Evolutionary conservation across 371 early-diverging fungal genomes (phyloP).

Genomic region (Fennellomyces sp.): DNA sequence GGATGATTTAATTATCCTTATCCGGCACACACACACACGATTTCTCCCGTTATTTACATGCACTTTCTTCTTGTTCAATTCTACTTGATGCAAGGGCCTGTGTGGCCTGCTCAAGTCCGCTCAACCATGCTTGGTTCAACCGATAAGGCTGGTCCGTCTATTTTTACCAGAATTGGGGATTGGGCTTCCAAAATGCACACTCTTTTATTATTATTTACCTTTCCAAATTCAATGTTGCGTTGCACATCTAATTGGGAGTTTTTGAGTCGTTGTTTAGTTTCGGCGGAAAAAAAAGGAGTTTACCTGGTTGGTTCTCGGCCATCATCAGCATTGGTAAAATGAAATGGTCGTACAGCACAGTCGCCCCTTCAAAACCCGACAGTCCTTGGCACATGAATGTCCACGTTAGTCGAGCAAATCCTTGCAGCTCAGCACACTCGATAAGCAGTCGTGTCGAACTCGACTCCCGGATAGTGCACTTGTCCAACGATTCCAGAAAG

Average conservation of each 20-base stretch:
- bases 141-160: neutral
- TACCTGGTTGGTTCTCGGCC: neutral
- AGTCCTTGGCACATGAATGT: conserved; percentile 8
- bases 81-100: neutral
- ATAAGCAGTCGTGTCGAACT: too few species aligned
- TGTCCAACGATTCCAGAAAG: conserved; percentile 3
- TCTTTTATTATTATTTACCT: neutral
- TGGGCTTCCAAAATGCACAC: neutral
- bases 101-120: neutral
- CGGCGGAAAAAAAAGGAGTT: neutral
- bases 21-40: too few species aligned
- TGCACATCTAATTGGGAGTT: neutral
- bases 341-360: conserved; percentile 16
- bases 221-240: neutral
- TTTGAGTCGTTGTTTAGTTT: neutral
- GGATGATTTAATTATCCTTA: too few species aligned
- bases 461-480: conserved; percentile 4
- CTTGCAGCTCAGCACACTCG: neutral
- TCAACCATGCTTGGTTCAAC: neutral
- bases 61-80: neutral
- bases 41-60: neutral
- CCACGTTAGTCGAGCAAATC: conserved; percentile 13
- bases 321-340: conserved; percentile 12
- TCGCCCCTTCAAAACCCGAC: neutral
- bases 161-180: too few species aligned